Base-by-base conservation (phyloP, 345 rosid species). In the Firmiana major region DNA sequence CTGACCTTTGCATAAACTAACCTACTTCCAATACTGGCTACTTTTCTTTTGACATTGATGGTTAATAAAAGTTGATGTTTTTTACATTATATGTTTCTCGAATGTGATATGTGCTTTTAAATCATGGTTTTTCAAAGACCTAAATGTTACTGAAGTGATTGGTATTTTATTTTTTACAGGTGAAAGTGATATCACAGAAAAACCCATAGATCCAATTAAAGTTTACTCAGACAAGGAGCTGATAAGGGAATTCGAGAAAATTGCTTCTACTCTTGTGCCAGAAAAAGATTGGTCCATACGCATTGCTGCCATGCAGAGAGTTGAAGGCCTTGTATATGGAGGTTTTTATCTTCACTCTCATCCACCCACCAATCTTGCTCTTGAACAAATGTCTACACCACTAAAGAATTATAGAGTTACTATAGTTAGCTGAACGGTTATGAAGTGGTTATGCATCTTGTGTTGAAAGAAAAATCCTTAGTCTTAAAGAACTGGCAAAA, bases 211-310 rank as follows among this genome's bases (percentile, higher is more conserved):
- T 73, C 92, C 99, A 46, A 81, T 94, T 78, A 91, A 89, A 72
- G 90, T 97, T 75, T 93, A 97, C 83, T 92, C 98, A 51, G 99
- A 97, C 80, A 97, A 92, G 87, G 99, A 97, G 85, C 89, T 97
- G 77, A 85, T 88, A 48, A 86, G 97, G 89, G 97, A 97, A 78
- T 83, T 97, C 86, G 99, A 97, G 84, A 97, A 97, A 88, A 79
- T 97, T 84, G 88, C 92, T 63, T 79, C 88, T 26, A 92, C 87
- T 17, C 97, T 97, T 60, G 94, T 91, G 80, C 99, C 99, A 7
- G 99, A 97, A 79, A 97, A 97, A 83, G 99, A 97, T 82, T 97
- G 99, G 99, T 91, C 99, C 59, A 58, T 91, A 70, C 99, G 99
- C 79, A 97, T 94, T 81, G 90, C 93, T 80, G 97, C 99, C 83